Conservation (phyloP, 2,329 filamentous ascomycete species). For the Ophidiomyces ophidiicola region DNA sequence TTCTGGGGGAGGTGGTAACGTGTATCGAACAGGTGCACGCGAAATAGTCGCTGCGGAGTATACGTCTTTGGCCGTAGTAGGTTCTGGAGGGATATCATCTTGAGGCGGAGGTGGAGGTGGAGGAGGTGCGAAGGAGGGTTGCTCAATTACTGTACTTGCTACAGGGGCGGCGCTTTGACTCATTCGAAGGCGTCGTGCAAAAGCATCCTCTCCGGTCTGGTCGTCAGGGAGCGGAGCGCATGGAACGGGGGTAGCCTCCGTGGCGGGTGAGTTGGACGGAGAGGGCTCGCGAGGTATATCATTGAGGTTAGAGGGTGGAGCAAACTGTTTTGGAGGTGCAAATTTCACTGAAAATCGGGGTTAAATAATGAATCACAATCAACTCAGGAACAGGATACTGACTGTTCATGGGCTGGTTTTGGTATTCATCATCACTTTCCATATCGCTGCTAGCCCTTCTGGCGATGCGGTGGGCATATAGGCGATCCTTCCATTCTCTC, state of each 20-base stretch:
- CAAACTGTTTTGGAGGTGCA: slow-evolving; percentile 41
- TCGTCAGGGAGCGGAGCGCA: slow-evolving; percentile 43
- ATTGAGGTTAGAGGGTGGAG: slow-evolving; percentile 39
- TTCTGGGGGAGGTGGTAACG: slow-evolving; percentile 39
- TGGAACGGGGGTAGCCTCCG: slow-evolving; percentile 25
- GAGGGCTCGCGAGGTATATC: slow-evolving; percentile 23
- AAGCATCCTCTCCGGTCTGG: slow-evolving; percentile 57
- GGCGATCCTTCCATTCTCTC: slow-evolving; percentile 69
- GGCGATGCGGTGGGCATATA: slow-evolving; percentile 58
- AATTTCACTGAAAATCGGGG: slow-evolving; percentile 34
- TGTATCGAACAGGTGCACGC: slow-evolving; percentile 65
- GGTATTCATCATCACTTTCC: slow-evolving; percentile 40
- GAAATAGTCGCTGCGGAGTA: slow-evolving; percentile 53
- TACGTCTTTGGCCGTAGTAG: slow-evolving; percentile 29
- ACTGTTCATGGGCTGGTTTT: slow-evolving; percentile 36
- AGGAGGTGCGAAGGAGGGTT: slow-evolving; percentile 20
- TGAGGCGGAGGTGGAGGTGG: slow-evolving; percentile 21
- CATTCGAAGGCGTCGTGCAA: slow-evolving; percentile 50
- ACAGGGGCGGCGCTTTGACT: slow-evolving; percentile 31
- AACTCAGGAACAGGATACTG: slow-evolving; percentile 21
- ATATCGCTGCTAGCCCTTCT: slow-evolving; percentile 34
- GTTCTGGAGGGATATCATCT: slow-evolving; percentile 26
- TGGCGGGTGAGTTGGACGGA: slow-evolving; percentile 11
- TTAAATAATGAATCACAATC: slow-evolving; percentile 11
- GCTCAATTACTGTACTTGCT: slow-evolving; percentile 6